Evolutionary conservation across 352 stramenopile species (phyloP).

Genomic region (Phytophthora europaea): DNA sequence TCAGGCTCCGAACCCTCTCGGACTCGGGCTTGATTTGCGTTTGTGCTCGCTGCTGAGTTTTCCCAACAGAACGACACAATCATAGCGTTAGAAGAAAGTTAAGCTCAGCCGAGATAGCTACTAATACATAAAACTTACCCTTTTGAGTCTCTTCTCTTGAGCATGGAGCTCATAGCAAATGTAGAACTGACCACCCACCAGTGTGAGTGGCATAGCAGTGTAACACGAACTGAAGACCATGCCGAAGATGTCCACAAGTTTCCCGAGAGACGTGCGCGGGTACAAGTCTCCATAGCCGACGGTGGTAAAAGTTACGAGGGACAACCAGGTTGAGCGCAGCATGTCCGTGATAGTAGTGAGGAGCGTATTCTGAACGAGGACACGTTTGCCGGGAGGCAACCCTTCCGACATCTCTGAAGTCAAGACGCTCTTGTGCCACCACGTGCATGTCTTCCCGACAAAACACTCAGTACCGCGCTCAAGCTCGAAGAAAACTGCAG

Average conservation of each 20-base stretch:
- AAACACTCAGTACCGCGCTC: constrained; percentile 58
- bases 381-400: constrained; percentile 42
- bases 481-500: constrained; percentile 57
- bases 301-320: constrained; percentile 59
- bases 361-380: constrained; percentile 53
- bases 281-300: constrained; percentile 63
- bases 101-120: not conserved
- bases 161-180: constrained; percentile 63
- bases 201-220: constrained; percentile 68
- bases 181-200: constrained; percentile 72
- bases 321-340: constrained; percentile 60
- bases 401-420: constrained; percentile 39
- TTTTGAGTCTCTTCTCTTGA: constrained; percentile 40
- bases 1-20: constrained; percentile 9
- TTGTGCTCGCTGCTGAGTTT: constrained; percentile 12
- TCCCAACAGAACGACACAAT: not conserved
- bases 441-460: constrained; percentile 41
- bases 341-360: constrained; percentile 52
- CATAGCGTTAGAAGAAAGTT: not conserved
- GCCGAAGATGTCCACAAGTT: constrained; percentile 53
- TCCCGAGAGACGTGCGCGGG: constrained; percentile 52
- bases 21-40: constrained; percentile 15
- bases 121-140: constrained; percentile 22
- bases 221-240: constrained; percentile 70
- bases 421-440: constrained; percentile 54